These are phyloP conservation scores for Verticillium zaregamsianum DNA, from an alignment of 2,329 filamentous ascomycete species.

Conservation along the genomic window DNA sequence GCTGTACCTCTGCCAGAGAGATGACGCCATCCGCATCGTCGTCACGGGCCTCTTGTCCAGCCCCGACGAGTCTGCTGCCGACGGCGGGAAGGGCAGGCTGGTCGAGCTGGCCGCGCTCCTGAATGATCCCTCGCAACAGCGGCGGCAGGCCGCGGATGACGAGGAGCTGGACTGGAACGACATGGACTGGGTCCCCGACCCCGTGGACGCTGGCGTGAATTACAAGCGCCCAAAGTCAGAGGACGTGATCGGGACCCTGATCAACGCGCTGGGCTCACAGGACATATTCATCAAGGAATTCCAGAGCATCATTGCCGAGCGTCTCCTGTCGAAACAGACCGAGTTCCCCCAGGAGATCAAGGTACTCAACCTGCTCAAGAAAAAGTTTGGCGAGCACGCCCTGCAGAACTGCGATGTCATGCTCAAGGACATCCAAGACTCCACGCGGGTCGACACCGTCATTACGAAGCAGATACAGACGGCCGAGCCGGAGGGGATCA, in stretches of 20 bases:
- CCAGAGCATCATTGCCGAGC: slow-evolving; percentile 81
- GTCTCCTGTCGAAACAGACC: slow-evolving; percentile 63
- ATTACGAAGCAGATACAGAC: slow-evolving; percentile 45
- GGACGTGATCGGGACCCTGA: slow-evolving; percentile 87
- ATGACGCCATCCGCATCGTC: slow-evolving; percentile 74
- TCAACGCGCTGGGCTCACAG: slow-evolving; percentile 82
- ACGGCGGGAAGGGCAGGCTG: slow-evolving; percentile 46
- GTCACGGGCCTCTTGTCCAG: slow-evolving; percentile 69
- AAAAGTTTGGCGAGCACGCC: slow-evolving; percentile 78
- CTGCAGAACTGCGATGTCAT: slow-evolving; percentile 96
- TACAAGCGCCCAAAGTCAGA: slow-evolving; percentile 86
- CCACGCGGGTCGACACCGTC: slow-evolving; percentile 64
- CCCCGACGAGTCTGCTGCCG: slow-evolving; percentile 39
- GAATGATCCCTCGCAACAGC: slow-evolving; percentile 53
- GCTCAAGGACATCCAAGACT: slow-evolving; percentile 89
- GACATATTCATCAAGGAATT: slow-evolving; percentile 94
- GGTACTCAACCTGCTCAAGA: slow-evolving; percentile 81
- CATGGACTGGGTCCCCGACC: slow-evolving; percentile 89
- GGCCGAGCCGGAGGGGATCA: slow-evolving; percentile 8
- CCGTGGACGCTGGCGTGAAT: slow-evolving; percentile 86
- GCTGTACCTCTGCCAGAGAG: slow-evolving; percentile 70
- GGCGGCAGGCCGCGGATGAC: slow-evolving; percentile 49
- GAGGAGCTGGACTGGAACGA: slow-evolving; percentile 86
- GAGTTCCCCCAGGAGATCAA: slow-evolving; percentile 76
- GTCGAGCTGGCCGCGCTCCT: slow-evolving; percentile 66